Evolutionary conservation across 2,329 filamentous ascomycete species (phyloP), one percentile per base, ranked within the genome.

Genomic region (Xylaria sp.): DNA sequence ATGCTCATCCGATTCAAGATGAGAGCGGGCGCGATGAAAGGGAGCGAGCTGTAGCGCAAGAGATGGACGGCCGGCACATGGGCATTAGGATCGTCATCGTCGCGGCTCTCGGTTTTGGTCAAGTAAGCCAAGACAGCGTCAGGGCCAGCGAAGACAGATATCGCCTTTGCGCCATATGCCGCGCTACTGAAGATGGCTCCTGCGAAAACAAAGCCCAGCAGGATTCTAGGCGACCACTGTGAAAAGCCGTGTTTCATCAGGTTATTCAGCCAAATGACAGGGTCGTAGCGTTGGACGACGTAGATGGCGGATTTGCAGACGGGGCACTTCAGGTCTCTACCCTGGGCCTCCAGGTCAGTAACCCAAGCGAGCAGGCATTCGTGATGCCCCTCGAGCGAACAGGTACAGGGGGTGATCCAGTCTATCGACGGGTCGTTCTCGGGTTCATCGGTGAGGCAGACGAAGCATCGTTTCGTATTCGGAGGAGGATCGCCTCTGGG

Each of bases 401-500:
- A 99, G 0, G 88, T 89, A 72, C 94, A 99, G 1, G 94, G 92
- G 57, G 89, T 90, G 50, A 91, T 86, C 93, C 94, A 99, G 57
- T 78, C 74, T 51, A 75, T 72, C 3, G 81, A 78, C 7, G 79
- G 69, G 18, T 76, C 73, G 8, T 72, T 74, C 46, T 84, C 79
- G 30, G 76, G 76, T 63, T 85, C 77, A 54, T 84, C 84, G 63
- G 78, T 79, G 35, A 86, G 78, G 70, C 85, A 88, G 68, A 88
- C 84, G 74, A 85, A 88, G 76, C 85, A 88, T 68, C 77, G 78
- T 54, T 76, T 76, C 30, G 68, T 69, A 46, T 67, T 62, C 30
- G 66, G 57, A 9, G 66, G 55, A 44, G 64, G 63, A 10, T 65
- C 66, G 23, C 61, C 62, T 8, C 48, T 39, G 8, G 62, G 55